Evolutionary conservation across 176 grass and related monocot species (phyloP), one percentile per base, ranked within the genome.

Genomic region (Musa itinerans): DNA sequence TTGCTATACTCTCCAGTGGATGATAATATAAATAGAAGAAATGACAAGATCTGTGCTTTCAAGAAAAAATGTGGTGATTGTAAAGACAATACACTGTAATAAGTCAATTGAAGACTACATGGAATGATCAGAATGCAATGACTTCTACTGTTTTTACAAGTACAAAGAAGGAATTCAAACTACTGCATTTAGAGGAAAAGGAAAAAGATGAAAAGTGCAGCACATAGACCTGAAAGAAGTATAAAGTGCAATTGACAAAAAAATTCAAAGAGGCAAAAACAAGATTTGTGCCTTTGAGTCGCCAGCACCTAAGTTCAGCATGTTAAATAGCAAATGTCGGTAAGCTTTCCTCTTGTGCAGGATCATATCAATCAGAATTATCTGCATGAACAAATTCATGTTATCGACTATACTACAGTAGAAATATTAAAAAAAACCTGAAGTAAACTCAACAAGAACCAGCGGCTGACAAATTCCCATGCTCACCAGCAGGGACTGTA

Each of bases 281-380:
- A 77, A 25, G 2, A 23, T 26, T 15, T 3, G 19, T 34, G 93
- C 93, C 90, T 90, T 97, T 62, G 82, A 78, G 53, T 80, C 52
- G 66, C 75, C 85, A 16, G 85, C 87, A 62, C 85, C 90, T 65
- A 87, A 78, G 79, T 78, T 78, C 73, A 97, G 78, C 72, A 90
- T 83, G 82, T 97, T 97, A 73, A 90, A 90, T 54, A 93, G 72
- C 65, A 97, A 78, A 83, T 97, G 93, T 0, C 88, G 90, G 74
- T 97, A 93, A 0, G 93, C 93, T 75, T 85, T 90, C 57, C 84
- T 85, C 83, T 97, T 97, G 85, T 97, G 93, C 24, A 93, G 82
- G 75, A 93, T 83, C 50, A 97, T 80, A 87, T 97, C 93, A 12
- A 97, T 97, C 88, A 97, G 83, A 77, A 97, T 90, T 86, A 97